phyloP scores from a whole-genome alignment of 202 grass and related monocot species.

The Hordeum pubiflorum region DNA sequence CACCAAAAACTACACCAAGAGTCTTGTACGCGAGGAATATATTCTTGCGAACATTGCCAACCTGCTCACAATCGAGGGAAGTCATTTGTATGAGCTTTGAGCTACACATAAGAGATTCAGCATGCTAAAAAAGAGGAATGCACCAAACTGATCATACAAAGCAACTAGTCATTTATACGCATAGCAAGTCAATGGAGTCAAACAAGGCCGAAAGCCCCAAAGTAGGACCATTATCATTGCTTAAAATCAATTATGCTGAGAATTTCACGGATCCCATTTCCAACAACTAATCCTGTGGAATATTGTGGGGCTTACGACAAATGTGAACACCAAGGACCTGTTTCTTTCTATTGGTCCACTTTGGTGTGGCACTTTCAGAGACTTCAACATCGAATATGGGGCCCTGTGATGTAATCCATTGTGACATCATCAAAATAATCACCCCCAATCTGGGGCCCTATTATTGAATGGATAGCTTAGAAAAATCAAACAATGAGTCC shows the following conservation, averaged over 20 bases:
- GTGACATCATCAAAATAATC: neutral
- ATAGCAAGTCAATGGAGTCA: constrained; percentile 13
- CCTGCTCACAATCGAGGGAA: constrained; percentile 27
- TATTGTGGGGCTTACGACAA: neutral
- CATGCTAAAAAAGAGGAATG: neutral
- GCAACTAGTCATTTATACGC: neutral
- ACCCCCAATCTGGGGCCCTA: neutral
- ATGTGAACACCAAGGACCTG: neutral
- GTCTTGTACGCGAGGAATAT: constrained; percentile 49
- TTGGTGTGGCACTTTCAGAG: neutral
- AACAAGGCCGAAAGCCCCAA: neutral
- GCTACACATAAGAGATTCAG: neutral
- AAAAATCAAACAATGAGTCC: neutral
- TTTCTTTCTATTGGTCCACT: neutral
- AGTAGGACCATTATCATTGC: neutral
- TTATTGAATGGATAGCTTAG: neutral
- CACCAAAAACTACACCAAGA: constrained; percentile 62
- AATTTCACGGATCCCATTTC: neutral
- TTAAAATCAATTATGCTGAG: neutral
- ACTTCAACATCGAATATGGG: neutral
- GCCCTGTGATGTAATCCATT: neutral
- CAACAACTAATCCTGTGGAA: neutral
- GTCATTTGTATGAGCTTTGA: constrained; percentile 14
- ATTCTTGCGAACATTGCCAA: constrained; percentile 22
- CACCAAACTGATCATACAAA: neutral